Evolutionary conservation across 805 yeast species (phyloP).

Genomic region (Sungouiozyma ichnusensis): DNA sequence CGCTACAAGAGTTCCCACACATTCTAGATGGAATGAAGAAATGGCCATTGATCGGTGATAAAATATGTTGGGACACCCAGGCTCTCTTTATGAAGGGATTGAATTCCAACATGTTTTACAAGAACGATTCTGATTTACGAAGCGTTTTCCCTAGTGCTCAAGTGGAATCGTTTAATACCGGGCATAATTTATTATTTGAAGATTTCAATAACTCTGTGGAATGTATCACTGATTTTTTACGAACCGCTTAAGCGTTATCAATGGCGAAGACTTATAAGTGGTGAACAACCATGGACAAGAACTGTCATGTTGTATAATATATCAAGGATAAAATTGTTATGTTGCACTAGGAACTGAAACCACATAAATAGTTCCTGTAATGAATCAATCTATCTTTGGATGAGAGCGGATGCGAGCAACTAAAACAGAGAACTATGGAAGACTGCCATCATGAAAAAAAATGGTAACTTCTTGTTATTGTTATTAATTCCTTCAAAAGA

Average conservation of each 20-base stretch:
- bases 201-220: slow-evolving; percentile 14
- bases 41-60: slow-evolving; percentile 13
- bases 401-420: too few species aligned
- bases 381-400: too few species aligned
- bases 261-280: too few species aligned
- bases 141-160: slow-evolving; percentile 18
- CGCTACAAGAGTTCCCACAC: slow-evolving; percentile 20
- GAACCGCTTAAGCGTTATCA: background rate
- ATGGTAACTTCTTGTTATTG: too few species aligned
- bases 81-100: slow-evolving; percentile 37
- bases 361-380: too few species aligned
- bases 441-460: too few species aligned
- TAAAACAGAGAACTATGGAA: too few species aligned
- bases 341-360: too few species aligned
- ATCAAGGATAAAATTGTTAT: too few species aligned
- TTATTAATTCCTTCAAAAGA: too few species aligned
- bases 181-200: slow-evolving; percentile 25
- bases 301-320: too few species aligned
- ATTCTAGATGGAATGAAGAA: slow-evolving; percentile 14
- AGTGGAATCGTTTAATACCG: slow-evolving; percentile 21
- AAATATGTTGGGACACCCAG: slow-evolving; percentile 18
- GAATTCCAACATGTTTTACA: slow-evolving; percentile 33
- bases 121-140: slow-evolving; percentile 17
- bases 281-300: too few species aligned
- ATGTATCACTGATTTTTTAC: slow-evolving; percentile 13